Evolutionary conservation across 2,329 filamentous ascomycete species (phyloP), one percentile per base, ranked within the genome.

Genomic region (Byssothecium circinans): DNA sequence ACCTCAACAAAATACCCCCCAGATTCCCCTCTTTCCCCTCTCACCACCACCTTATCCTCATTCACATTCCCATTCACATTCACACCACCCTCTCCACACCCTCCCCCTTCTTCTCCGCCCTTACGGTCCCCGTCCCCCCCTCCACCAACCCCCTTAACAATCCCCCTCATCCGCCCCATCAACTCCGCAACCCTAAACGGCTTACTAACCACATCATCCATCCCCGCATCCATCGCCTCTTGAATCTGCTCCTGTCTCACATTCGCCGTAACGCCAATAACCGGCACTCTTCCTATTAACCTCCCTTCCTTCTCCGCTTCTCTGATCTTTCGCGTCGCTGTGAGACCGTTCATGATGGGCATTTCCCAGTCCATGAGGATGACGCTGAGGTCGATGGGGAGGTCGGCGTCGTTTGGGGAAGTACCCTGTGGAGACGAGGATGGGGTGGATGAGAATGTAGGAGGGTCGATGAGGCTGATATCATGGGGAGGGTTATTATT

Each of bases 131-230:
- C 18, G 5, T 20, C 18, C 3, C 8, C 11, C 12, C 35, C 6
- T 22, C 35, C 12, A 8, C 29, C 29, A 5, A n/a, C 29, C 2
- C 14, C 19, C 11, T 33, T 23, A 17, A 49, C 36, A 36, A 49
- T 12, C 12, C 32, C 37, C 23, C 37, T 36, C 42, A 57, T 55
- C 14, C 47, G 53, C 8, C 33, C 30, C 43, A 54, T 47, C 3
- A 68, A 47, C 41, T 67, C 64, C 1, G 61, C 54, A 40, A 68
- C 62, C 25, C 60, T 56, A 63, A 91, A 91, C 2, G 89, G 89
- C 64, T 92, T 94, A 3, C 85, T 85, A 29, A 92, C 86, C 32
- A 91, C 82, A 68, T 66, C 54, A 29, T 68, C 67, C 64, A 70
- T 69, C 4, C 67, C 67, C 0, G 62, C 64, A 30, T 62, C 53